Percentiles rank a stretch among this genome's conserved stretches.
Conservation (phyloP, 1,139 yeast genomes). For the Debaryomyces singareniensis region DNA sequence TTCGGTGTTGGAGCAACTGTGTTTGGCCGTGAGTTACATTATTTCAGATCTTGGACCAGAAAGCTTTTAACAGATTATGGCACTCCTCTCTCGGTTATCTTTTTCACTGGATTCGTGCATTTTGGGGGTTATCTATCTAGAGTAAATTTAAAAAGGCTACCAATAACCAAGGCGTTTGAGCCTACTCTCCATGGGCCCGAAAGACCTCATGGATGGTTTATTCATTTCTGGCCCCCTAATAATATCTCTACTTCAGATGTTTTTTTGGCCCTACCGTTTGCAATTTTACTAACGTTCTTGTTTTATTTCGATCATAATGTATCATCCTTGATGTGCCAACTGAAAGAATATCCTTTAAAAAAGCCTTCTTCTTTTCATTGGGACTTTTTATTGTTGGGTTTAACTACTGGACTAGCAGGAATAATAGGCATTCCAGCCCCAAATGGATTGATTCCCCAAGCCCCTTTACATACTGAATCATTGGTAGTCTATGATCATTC, state of each 20-base stretch:
- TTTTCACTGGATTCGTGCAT: constrained; percentile 87
- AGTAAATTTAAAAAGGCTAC: constrained; percentile 51
- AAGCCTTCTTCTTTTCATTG: constrained; percentile 92
- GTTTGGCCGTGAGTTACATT: constrained; percentile 55
- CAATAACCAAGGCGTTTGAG: constrained; percentile 64
- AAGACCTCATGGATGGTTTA: constrained; percentile 63
- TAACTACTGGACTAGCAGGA: constrained; percentile 84
- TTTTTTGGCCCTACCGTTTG: constrained; percentile 90
- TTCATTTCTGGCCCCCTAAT: constrained; percentile 64
- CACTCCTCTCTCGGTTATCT: constrained; percentile 73
- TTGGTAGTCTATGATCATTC: constrained; percentile 53
- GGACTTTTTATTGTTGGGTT: constrained; percentile 80
- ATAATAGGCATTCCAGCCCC: constrained; percentile 91
- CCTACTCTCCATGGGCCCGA: constrained; percentile 49
- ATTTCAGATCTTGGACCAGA: constrained; percentile 53
- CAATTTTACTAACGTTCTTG: constrained; percentile 70
- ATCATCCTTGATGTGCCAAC: constrained; percentile 87
- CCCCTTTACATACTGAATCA: constrained; percentile 85
- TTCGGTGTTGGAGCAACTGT: constrained; percentile 64
- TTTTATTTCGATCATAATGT: constrained; percentile 96
- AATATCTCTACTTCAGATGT: constrained; percentile 64
- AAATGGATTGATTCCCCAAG: constrained; percentile 94
- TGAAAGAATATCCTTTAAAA: constrained; percentile 67
- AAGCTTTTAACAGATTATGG: constrained; percentile 81
- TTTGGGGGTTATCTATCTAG: constrained; percentile 69